These are phyloP conservation scores for Mortierella sp. DNA, from an alignment of 371 early-diverging fungal species.

Conservation along the genomic window DNA sequence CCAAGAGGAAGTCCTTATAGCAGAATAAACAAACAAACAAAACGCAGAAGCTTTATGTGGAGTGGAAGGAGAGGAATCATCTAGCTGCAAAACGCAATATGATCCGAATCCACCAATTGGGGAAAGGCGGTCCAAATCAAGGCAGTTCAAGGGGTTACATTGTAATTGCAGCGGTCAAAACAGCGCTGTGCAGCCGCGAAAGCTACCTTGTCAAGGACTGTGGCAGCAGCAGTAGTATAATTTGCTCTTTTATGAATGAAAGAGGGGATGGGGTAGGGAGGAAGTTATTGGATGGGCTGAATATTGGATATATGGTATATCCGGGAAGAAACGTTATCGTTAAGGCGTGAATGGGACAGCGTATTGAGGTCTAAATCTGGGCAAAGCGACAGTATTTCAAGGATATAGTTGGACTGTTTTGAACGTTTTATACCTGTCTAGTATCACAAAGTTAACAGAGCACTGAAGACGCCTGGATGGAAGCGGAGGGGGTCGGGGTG, in stretches of 20 bases:
- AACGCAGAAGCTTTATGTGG: too few relatives aligned
- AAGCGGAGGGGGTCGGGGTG: too few relatives aligned
- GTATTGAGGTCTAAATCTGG: too few relatives aligned
- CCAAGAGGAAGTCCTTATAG: neutral
- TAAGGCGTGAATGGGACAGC: too few relatives aligned
- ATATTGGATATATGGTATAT: neutral
- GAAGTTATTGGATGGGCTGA: neutral
- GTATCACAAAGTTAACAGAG: too few relatives aligned
- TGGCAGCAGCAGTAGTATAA: neutral
- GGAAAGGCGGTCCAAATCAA: neutral
- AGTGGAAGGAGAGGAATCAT: too few relatives aligned
- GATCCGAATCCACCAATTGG: neutral
- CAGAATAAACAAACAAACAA: neutral
- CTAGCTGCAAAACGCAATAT: too few relatives aligned
- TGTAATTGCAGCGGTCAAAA: neutral
- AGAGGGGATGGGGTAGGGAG: neutral
- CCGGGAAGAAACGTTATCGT: too few relatives aligned
- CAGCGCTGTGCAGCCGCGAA: conserved; percentile 3
- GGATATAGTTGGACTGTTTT: too few relatives aligned
- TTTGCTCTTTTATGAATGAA: neutral
- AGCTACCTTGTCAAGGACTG: neutral
- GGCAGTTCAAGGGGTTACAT: neutral
- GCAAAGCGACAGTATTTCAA: too few relatives aligned
- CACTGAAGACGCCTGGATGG: too few relatives aligned
- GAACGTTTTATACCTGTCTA: too few relatives aligned